Percentiles rank a stretch among this genome's conserved stretches.
These are phyloP conservation scores for Artemisia annua DNA, from an alignment of 129 eudicot genomes.

Conservation along the genomic window DNA sequence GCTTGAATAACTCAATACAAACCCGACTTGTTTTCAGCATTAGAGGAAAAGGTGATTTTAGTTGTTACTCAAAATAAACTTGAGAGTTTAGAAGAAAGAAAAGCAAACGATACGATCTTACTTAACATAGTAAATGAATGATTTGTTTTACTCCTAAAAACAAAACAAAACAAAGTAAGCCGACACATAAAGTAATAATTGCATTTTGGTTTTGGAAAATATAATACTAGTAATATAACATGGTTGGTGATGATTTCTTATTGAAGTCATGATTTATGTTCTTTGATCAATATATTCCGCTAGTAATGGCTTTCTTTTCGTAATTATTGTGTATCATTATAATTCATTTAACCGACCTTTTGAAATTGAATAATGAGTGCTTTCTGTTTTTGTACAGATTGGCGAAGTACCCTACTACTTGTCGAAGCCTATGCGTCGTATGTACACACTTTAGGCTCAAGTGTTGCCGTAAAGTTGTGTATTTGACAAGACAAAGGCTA, in stretches of 20 bases:
- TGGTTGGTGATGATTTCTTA: conserved; percentile 26
- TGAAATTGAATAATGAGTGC: neutral
- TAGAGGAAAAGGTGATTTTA: too few relatives aligned
- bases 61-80: too few relatives aligned
- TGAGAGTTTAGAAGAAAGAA: too few relatives aligned
- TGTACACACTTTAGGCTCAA: too few relatives aligned
- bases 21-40: too few relatives aligned
- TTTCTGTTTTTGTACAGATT: too few relatives aligned
- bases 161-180: neutral
- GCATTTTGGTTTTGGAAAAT: neutral
- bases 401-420: too few relatives aligned
- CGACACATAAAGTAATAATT: conserved; percentile 14
- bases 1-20: too few relatives aligned
- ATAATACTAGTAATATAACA: conserved; percentile 12
- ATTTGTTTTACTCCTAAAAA: neutral
- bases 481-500: too few relatives aligned
- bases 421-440: too few relatives aligned
- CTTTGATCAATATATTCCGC: conserved; percentile 20
- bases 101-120: neutral
- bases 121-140: neutral
- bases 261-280: conserved; percentile 12
- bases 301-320: conserved; percentile 16
- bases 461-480: too few relatives aligned
- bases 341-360: neutral
- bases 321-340: neutral